A percentile compares a stretch with the other conserved stretches of the same genome.
Conservation (phyloP, 306 rosid species). For the Prunus armeniaca region DNA sequence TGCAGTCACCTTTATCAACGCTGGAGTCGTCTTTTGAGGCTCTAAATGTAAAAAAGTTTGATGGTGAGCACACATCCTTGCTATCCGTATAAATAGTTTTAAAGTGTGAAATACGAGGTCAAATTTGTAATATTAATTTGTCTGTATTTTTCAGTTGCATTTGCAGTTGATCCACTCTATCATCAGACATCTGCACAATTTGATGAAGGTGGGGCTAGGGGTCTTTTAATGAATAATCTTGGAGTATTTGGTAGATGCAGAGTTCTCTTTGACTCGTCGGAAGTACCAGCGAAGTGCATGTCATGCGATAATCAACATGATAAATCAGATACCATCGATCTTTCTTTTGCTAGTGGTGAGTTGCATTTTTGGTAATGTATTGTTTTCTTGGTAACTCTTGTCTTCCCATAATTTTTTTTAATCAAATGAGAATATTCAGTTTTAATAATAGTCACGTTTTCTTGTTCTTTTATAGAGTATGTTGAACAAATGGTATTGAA, state of each 20-base stretch:
- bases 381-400: constrained; percentile 17
- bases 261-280: constrained; percentile 86
- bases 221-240: constrained; percentile 89
- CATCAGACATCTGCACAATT: constrained; percentile 94
- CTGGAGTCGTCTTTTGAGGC: constrained; percentile 86
- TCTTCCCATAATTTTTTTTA: background rate
- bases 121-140: constrained; percentile 28
- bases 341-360: constrained; percentile 86
- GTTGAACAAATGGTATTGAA: constrained; percentile 70
- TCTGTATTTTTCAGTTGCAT: constrained; percentile 69
- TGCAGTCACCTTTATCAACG: constrained; percentile 95
- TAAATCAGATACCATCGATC: constrained; percentile 63
- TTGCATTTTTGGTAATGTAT: constrained; percentile 20
- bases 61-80: constrained; percentile 60
- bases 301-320: constrained; percentile 46
- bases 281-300: constrained; percentile 71
- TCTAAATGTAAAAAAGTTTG: constrained; percentile 88
- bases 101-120: constrained; percentile 20
- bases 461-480: constrained; percentile 45
- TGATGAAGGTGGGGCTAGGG: constrained; percentile 99
- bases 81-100: constrained; percentile 20
- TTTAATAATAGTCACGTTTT: constrained; percentile 1
- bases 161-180: constrained; percentile 93
- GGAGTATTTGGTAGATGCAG: constrained; percentile 84
- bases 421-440: constrained; percentile 19